Evolutionary conservation across 345 rosid species (phyloP).

Genomic region (Melastoma malabathricum): DNA sequence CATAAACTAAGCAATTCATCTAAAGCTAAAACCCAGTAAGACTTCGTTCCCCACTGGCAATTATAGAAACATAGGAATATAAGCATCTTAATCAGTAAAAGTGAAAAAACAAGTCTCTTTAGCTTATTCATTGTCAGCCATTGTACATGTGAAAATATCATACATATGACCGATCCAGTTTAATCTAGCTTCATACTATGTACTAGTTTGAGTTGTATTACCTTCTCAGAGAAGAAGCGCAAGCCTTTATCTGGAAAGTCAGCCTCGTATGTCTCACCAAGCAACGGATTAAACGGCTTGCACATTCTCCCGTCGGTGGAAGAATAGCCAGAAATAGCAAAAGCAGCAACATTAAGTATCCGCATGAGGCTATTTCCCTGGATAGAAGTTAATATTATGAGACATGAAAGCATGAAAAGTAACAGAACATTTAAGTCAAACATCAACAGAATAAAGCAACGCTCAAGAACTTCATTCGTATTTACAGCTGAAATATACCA

Average conservation of each 20-base stretch:
- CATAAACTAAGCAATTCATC: neutral
- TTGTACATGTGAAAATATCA: no score
- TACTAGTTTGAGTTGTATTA: constrained; percentile 11
- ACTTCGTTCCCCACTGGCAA: no score
- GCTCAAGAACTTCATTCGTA: neutral
- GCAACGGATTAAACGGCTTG: constrained; percentile 95
- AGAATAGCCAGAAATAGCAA: constrained; percentile 97
- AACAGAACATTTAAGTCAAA: neutral
- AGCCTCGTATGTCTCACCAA: constrained; percentile 97
- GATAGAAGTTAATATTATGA: constrained; percentile 4
- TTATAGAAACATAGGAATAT: no score
- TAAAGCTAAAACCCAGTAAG: neutral
- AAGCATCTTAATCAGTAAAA: no score
- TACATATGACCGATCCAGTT: no score
- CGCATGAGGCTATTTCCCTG: constrained; percentile 93
- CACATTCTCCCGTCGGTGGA: constrained; percentile 99
- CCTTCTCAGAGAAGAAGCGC: constrained; percentile 92
- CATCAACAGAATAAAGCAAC: neutral
- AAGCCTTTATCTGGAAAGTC: constrained; percentile 91
- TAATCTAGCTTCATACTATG: no score
- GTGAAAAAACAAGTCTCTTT: no score
- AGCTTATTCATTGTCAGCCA: no score
- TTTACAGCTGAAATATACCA: neutral
- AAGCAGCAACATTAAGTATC: constrained; percentile 94
- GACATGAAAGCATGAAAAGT: neutral